Evolutionary conservation across 208 protist genomes (phyloP), one percentile per base, ranked within the genome.

Genomic region (Kentomonas sorsogonicus): DNA sequence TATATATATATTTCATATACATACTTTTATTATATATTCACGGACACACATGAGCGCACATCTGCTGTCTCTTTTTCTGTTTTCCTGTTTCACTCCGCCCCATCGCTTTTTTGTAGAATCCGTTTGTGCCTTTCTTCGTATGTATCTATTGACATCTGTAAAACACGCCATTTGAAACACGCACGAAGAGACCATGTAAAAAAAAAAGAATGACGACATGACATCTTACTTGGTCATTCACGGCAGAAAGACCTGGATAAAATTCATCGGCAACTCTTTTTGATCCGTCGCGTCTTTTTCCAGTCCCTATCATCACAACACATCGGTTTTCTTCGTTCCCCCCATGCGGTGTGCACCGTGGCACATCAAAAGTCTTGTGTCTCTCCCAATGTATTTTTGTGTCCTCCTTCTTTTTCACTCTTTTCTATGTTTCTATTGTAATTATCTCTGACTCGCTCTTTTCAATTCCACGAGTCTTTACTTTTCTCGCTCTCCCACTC

Each of bases 381-480:
- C 13, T 5, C 41, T n/a, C 6, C 41, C 13, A 7, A 7, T 46
- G 11, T n/a, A 23, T 30, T 20, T 45, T 30, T 20, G 16, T 7
- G 31, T 58, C 18, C 41, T 54, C 22, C 36, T 44, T 40, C 29
- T 67, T 50, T 45, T 59, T 60, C 29, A 34, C 13, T 54, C 23
- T 60, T 70, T 60, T 58, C n/a, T 36, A 18, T 50, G 40, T 44
- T 68, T 68, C 59, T 53, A 26, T 31, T 66, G 20, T 22, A 18
- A n/a, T 51, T 22, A 4, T 51, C 26, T 51, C 45, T 27, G 23
- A 47, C 6, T 20, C 4, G 7, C 5, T 9, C 5, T 5, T 47
- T 47, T 47, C 9, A 6, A 29, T 51, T 51, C 27, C 27, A 18
- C 20, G 18, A 11, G 13, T 33, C 9, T n/a, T 31, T 47, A 43